Evolutionary conservation across 148 eudicot species (phyloP), one percentile per base, ranked within the genome.

Genomic region (Diospyros kaki): DNA sequence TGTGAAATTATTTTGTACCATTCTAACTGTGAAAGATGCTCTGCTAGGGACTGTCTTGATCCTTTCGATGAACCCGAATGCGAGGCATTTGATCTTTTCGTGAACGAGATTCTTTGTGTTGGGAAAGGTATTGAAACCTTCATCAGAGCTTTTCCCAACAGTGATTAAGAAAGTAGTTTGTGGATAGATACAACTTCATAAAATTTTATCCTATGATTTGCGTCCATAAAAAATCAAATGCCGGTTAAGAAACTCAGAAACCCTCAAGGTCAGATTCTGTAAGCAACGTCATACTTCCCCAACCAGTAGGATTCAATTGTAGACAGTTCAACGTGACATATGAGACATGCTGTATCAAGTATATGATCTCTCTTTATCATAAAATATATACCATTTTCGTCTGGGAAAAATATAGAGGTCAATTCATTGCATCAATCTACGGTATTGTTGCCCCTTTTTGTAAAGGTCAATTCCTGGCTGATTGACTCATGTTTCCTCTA

Each of bases 41-140:
- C 65, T 72, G 81, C 75, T 75, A 95, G 98, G 48, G 98, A 92
- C 82, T 92, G 92, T 73, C 75, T 92, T 71, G 96, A 95, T 84
- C 98, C 98, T 69, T 95, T 95, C 74, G 94, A 92, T 61, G 78
- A 88, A 64, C 97, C 98, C 63, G 96, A 95, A 81, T 88, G 94
- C 60, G 98, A 95, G 78, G 97, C 98, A 41, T 82, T 82, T 77
- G 96, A 95, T 76, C 45, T 95, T 65, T 95, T 95, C 69, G 96
- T 95, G 79, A 92, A 95, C 68, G 91, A 89, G 86, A 77, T 68
- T 80, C 81, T 90, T 61, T 95, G 98, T 79, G 76, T 83, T 75
- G 98, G 98, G 62, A 85, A 82, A 92, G 94, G 98, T 95, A 84
- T 74, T 14, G 62, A 59, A 68, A 28, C 13, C 17, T 62, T 41